A percentile compares a stretch with the other conserved stretches of the same genome.
phyloP scores from a whole-genome alignment of 1,284 basidiomycete genomes.

The Pholiota adiposa region DNA sequence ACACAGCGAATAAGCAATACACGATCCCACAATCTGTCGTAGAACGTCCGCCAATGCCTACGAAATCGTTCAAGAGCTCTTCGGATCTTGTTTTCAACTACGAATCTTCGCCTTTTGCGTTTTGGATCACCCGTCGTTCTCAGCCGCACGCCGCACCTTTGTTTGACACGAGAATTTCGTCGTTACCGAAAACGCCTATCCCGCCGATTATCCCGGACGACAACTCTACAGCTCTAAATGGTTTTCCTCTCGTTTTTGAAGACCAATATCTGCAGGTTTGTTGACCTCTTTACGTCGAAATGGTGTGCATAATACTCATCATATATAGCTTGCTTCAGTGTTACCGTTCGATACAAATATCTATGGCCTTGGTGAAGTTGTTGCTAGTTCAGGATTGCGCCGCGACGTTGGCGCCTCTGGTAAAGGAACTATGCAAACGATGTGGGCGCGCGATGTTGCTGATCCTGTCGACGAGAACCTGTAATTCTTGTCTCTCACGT shows the following conservation, averaged over 20 bases:
- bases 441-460: constrained; percentile 68
- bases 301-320: not conserved
- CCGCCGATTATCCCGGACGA: constrained; percentile 48
- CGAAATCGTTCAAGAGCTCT: constrained; percentile 36
- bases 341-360: constrained; percentile 71
- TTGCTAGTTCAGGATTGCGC: constrained; percentile 69
- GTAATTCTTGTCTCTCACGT: constrained; percentile 39
- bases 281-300: constrained; percentile 5
- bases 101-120: constrained; percentile 67
- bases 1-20: constrained; percentile 68
- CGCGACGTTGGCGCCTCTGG: constrained; percentile 54
- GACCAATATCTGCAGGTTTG: constrained; percentile 50
- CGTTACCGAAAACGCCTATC: constrained; percentile 55
- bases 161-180: constrained; percentile 69
- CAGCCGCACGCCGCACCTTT: constrained; percentile 60
- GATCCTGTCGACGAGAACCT: constrained; percentile 67
- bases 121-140: constrained; percentile 82
- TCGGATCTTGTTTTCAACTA: constrained; percentile 75
- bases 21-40: constrained; percentile 67
- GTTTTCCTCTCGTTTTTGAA: constrained; percentile 76
- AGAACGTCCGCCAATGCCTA: constrained; percentile 45
- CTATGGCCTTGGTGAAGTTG: constrained; percentile 79
- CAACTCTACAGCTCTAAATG: constrained; percentile 55
- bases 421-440: constrained; percentile 69
- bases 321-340: constrained; percentile 59